These are phyloP conservation scores for Gremmenia infestans DNA, from an alignment of 2,329 filamentous ascomycete species.

Conservation along the genomic window DNA sequence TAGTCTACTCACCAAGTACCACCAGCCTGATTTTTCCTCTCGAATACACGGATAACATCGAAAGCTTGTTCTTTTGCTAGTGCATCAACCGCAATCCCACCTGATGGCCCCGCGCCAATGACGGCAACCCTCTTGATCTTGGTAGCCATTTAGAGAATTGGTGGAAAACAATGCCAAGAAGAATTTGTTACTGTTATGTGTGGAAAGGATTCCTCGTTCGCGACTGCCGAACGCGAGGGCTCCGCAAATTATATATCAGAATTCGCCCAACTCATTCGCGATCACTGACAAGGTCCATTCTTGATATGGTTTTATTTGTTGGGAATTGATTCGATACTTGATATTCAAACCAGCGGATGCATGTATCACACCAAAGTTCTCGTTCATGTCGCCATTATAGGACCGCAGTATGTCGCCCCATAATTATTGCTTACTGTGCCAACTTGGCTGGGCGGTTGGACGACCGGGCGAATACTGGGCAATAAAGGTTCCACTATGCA, in stretches of 20 bases:
- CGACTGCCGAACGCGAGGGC: too few relatives aligned
- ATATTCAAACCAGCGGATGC: not conserved
- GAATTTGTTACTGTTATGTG: not conserved
- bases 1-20: constrained; percentile 48
- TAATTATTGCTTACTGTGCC: not conserved
- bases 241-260: not conserved
- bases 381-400: not conserved
- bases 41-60: constrained; percentile 54
- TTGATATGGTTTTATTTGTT: not conserved
- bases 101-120: constrained; percentile 52
- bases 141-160: not conserved
- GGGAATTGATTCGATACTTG: not conserved
- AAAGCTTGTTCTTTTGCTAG: constrained; percentile 51
- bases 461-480: too few relatives aligned
- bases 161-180: not conserved
- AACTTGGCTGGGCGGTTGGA: too few relatives aligned
- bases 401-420: not conserved
- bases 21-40: constrained; percentile 50
- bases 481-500: too few relatives aligned
- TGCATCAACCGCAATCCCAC: constrained; percentile 51
- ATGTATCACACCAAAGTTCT: not conserved
- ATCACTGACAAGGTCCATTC: not conserved
- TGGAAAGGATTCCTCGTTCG: too few relatives aligned
- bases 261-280: not conserved
- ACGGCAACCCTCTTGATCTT: constrained; percentile 42